Evolutionary conservation across 1,139 yeast genomes (phyloP), one percentile per base, ranked within the genome.

Genomic region (Sugiyamaella xylanicola): DNA sequence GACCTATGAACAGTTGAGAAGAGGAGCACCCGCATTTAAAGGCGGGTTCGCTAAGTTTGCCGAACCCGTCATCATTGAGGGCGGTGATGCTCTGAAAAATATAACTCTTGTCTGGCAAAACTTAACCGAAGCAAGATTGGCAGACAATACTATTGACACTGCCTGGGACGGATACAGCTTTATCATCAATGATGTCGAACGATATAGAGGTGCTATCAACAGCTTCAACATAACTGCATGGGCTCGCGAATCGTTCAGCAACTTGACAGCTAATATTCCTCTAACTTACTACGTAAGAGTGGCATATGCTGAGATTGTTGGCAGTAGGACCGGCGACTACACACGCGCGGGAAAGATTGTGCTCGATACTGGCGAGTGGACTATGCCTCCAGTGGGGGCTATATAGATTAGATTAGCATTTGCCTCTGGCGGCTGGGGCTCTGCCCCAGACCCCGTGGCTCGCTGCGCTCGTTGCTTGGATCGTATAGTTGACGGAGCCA

Each of bases 101-200:
- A 25, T 41, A 2, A 11, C 55, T 1, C 40, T 58, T 8, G 41
- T 36, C 4, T 54, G 56, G 56, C 45, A 54, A 44, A 27, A 48
- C 20, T 48, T 55, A 7, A 47, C 45, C 5, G 53, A 53, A n/a
- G 47, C 56, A 2, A 19, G 55, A 37, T 27, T 27, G 11, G 19
- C 45, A 11, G 50, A 48, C 22, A 22, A 15, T 20, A 11, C 49
- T 11, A 36, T 53, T 22, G 45, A 42, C 22, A 45, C 44, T 13
- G 36, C 16, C 35, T 72, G 71, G 70, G 67, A 71, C 35, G 84
- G 85, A 0, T 79, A 79, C 55, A 86, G 96, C 0, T 68, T 90
- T 44, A 70, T 90, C 49, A 73, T 91, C 41, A 88, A 91, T 65
- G 97, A 91, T 65, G 74, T 90, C n/a, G 96, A 90, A 68, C 74